Evolutionary conservation across 441 rosid genomes (phyloP), one percentile per base, ranked within the genome.

Genomic region (Macaranga tanarius): DNA sequence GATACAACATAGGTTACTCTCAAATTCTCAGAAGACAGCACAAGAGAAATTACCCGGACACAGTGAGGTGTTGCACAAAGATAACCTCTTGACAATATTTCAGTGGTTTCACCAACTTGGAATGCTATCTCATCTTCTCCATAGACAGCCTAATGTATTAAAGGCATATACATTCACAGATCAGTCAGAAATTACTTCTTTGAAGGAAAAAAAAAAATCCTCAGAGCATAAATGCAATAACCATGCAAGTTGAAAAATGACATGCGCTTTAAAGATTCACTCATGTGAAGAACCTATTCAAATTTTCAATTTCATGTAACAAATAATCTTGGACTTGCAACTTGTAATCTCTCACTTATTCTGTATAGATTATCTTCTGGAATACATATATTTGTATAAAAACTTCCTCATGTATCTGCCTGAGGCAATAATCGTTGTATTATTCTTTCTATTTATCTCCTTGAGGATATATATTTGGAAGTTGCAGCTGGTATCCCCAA

Each of bases 41-140:
- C 17, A 13, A 23, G 26, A 60, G 75, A 64, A 71, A 62, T 20
- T 95, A 95, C 99, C 97, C 75, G 86, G 63, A 95, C 98, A 76
- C 90, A 87, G 69, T 95, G 99, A 83, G 99, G 99, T 55, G 98
- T 92, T 73, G 97, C 95, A 78, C 98, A 91, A 63, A 95, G 98
- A 83, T 79, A 90, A 72, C 99, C 96, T 72, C 83, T 75, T 63
- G 96, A 91, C 34, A 92, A 79, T 76, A 92, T 87, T 76, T 88
- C 87, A 62, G 97, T 81, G 68, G 98, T 95, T 86, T 95, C 99
- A 26, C 99, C 99, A 77, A 95, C 84, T 81, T 95, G 99, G 83
- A 91, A 95, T 48, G 98, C 97, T 81, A 95, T 88, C 81, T 95
- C 93, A 78, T 90, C 87, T 80, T 88, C 92, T 70, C 89, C 92